Evolutionary conservation across 2,329 filamentous ascomycete genomes (phyloP), one percentile per base, ranked within the genome.

Genomic region (Drechslerella dactyloides): DNA sequence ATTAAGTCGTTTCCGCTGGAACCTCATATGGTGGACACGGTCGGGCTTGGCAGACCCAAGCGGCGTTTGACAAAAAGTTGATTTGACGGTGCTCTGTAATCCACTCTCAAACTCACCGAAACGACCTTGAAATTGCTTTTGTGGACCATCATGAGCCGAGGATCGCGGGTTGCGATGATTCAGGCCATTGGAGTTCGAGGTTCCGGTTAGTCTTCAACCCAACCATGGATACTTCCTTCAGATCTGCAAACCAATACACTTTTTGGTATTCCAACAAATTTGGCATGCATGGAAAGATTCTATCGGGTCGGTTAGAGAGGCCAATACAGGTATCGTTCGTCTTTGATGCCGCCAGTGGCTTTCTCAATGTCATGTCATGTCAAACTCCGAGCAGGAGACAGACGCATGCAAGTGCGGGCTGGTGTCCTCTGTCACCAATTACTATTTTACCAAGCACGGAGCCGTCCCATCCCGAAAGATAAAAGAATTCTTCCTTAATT

Each of bases 41-140:
- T 13, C 27, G 27, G 27, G 27, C 37, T 42, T 42, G 37, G 37
- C 37, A 15, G 15, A 17, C n/a, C 37, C 37, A 15, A 33, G 27
- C 27, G 37, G 37, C n/a, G 5, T 42, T 17, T 13, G 37, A 4
- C 37, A 5, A 17, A 15, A 17, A 42, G 37, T 15, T 17, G 37
- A 42, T 42, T 42, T 42, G 37, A 42, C 11, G 37, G n/a, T 42
- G 37, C 11, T 42, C 37, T 42, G 37, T 42, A 42, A 42, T 13
- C 37, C 11, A 3, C n/a, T 15, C 37, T 42, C 37, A 15, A 42
- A 17, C 37, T 13, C 2, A 13, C 37, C 37, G n/a, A 13, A 42
- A 33, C 27, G 8, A 33, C 27, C 27, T 33, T 8, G 27, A 3
- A 33, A 33, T 33, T 33, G 27, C 27, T 33, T 33, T 33, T 33